Conservation (phyloP, 108 stramenopile species). For the Seminavis robusta region DNA sequence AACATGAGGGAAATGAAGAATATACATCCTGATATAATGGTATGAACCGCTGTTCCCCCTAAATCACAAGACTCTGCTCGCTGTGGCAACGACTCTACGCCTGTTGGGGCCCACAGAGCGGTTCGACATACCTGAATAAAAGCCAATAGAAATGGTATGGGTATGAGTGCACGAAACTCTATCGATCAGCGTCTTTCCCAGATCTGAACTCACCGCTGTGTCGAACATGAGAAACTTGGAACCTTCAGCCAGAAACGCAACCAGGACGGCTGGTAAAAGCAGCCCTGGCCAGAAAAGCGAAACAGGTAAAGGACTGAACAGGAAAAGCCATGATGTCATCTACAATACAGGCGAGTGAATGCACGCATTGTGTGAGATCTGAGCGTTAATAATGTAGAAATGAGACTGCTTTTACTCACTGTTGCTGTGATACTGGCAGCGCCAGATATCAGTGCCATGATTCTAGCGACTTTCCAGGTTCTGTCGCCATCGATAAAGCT, state of each 20-base stretch:
- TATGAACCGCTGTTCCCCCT: constrained; percentile 34
- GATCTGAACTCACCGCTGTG: constrained; percentile 21
- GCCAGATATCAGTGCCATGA: constrained; percentile 72
- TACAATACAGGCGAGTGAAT: constrained; percentile 2
- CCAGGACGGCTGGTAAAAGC: constrained; percentile 55
- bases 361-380: not conserved
- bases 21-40: constrained; percentile 38
- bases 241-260: constrained; percentile 58
- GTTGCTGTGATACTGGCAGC: constrained; percentile 36
- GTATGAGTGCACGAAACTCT: no score
- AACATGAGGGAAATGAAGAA: constrained; percentile 51
- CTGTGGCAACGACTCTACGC: constrained; percentile 29
- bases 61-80: constrained; percentile 57
- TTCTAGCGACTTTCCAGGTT: constrained; percentile 65
- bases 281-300: constrained; percentile 75
- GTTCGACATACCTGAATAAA: no score
- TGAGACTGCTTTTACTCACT: no score
- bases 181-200: no score
- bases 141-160: no score
- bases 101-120: constrained; percentile 52
- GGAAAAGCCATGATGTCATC: constrained; percentile 61
- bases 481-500: constrained; percentile 52
- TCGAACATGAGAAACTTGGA: constrained; percentile 79
- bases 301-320: constrained; percentile 59
- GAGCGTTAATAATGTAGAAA: no score